Evolutionary conservation across 2,329 filamentous ascomycete species (phyloP).

Genomic region (Penicillium sp.): DNA sequence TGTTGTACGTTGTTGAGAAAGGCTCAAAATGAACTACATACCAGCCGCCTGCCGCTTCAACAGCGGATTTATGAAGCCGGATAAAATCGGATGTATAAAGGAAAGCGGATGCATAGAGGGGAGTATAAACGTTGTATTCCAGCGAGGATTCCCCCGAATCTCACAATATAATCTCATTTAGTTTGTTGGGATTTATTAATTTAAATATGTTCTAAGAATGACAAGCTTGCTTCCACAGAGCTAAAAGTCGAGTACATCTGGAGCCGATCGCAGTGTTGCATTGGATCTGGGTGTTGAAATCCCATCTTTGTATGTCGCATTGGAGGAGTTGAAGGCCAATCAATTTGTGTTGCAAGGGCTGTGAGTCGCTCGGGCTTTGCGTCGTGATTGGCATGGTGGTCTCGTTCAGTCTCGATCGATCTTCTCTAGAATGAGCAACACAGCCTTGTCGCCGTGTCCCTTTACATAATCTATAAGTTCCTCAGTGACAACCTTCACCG

Average conservation of each 20-base stretch:
- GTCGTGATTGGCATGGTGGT: slow-evolving; percentile 11
- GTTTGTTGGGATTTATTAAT: background rate
- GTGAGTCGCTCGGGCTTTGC: slow-evolving; percentile 2
- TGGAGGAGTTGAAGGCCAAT: slow-evolving; percentile 2
- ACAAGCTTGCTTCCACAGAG: background rate
- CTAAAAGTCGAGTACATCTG: background rate
- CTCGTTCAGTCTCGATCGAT: slow-evolving; percentile 29
- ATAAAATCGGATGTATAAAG: background rate
- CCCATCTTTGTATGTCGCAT: slow-evolving; percentile 6
- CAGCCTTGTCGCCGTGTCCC: slow-evolving; percentile 33
- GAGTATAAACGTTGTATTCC: background rate
- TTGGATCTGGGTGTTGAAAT: slow-evolving; percentile 3
- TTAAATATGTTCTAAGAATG: background rate
- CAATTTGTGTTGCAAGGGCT: background rate
- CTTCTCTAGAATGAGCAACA: slow-evolving; percentile 30
- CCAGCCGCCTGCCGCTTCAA: background rate
- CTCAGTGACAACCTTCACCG: slow-evolving; percentile 35
- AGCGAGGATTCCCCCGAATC: background rate
- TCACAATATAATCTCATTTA: background rate
- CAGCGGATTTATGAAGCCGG: too few relatives aligned
- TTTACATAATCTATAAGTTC: slow-evolving; percentile 34
- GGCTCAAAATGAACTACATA: background rate
- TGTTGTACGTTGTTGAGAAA: background rate
- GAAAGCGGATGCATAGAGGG: background rate
- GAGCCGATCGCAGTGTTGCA: slow-evolving; percentile 2